These are phyloP conservation scores for Colletotrichum coccodes DNA, from an alignment of 2,329 filamentous ascomycete genomes.

Conservation along the genomic window DNA sequence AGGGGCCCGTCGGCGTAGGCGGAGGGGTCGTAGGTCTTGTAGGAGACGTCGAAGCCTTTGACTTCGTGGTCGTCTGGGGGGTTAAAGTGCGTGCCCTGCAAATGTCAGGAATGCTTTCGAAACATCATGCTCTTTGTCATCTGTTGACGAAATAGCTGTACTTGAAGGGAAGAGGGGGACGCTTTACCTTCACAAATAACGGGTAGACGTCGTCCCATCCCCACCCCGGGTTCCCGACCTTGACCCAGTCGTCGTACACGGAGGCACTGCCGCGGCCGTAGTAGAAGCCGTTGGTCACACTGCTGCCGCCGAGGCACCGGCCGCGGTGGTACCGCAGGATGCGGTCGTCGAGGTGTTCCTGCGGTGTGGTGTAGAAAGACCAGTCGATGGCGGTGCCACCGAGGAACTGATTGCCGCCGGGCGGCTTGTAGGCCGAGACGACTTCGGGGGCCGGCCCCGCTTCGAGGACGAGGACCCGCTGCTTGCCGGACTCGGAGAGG, in stretches of 20 bases:
- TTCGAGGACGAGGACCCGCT: slow-evolving; percentile 39
- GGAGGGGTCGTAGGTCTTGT: slow-evolving; percentile 39
- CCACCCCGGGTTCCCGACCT: slow-evolving; percentile 45
- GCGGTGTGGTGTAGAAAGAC: slow-evolving; percentile 37
- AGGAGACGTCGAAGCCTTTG: slow-evolving; percentile 38
- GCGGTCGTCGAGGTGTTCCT: slow-evolving; percentile 40
- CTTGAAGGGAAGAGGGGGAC: too few relatives aligned
- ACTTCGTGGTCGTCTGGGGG: slow-evolving; percentile 32
- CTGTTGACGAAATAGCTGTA: too few relatives aligned
- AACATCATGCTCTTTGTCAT: neutral
- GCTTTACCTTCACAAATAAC: slow-evolving; percentile 35
- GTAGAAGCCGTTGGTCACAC: slow-evolving; percentile 44
- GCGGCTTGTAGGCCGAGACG: slow-evolving; percentile 37
- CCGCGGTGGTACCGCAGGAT: slow-evolving; percentile 43
- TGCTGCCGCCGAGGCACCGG: slow-evolving; percentile 43
- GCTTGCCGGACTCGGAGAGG: slow-evolving; percentile 36
- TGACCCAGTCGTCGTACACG: slow-evolving; percentile 44
- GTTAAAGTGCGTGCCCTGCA: slow-evolving; percentile 38
- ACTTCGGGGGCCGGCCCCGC: slow-evolving; percentile 37
- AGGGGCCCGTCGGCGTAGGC: slow-evolving; percentile 40
- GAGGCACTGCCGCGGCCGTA: slow-evolving; percentile 42
- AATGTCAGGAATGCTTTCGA: neutral
- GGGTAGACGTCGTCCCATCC: slow-evolving; percentile 41
- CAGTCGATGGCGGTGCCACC: slow-evolving; percentile 38
- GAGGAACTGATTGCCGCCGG: slow-evolving; percentile 39